A percentile compares a stretch with the other conserved stretches of the same genome.
Evolutionary conservation across 2,329 filamentous ascomycete species (phyloP).

Genomic region (Pseudogymnoascus pannorum): DNA sequence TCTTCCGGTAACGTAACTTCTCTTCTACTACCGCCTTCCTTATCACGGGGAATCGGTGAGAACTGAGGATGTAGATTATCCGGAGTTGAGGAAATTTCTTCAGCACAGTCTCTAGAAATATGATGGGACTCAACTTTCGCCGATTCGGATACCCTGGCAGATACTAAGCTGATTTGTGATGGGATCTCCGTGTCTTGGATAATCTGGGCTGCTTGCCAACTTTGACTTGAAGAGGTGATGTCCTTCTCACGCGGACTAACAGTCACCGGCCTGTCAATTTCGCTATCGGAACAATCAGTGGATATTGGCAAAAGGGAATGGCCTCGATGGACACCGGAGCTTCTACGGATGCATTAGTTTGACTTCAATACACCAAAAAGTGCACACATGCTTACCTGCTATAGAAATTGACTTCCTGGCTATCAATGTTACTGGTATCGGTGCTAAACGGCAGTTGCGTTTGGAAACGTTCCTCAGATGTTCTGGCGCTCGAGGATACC

Average conservation of each 20-base stretch:
- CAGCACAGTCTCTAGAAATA: neutral
- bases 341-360: neutral
- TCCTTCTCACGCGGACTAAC: neutral
- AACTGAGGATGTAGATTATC: neutral
- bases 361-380: neutral
- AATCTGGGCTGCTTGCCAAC: slow-evolving; percentile 1
- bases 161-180: neutral
- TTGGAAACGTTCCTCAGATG: neutral
- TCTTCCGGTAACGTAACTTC: neutral
- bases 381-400: neutral
- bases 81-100: neutral
- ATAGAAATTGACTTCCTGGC: neutral
- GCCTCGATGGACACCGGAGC: neutral
- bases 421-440: neutral
- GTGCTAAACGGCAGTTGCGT: slow-evolving; percentile 1
- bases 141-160: neutral
- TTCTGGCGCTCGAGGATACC: neutral
- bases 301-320: slow-evolving; percentile 1
- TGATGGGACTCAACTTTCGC: neutral
- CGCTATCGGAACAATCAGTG: neutral
- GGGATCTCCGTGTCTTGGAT: neutral
- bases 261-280: neutral
- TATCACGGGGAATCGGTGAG: neutral
- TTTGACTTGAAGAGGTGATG: neutral
- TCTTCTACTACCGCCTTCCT: neutral